Evolutionary conservation across 352 stramenopile species (phyloP).

Genomic region (Phytophthora europaea): DNA sequence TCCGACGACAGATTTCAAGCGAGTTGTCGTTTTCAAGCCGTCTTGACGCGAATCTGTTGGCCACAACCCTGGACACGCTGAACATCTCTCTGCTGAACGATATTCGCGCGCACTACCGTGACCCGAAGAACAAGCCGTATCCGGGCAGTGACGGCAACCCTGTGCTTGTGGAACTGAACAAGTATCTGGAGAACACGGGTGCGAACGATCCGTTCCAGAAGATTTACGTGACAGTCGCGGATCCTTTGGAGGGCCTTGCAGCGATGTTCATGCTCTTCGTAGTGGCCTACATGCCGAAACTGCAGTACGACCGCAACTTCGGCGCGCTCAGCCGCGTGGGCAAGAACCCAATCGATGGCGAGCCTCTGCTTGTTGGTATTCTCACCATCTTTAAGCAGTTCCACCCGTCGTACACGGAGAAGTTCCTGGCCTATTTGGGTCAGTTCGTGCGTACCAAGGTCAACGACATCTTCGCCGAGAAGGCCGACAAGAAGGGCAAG

Average conservation of each 20-base stretch:
- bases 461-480: slow-evolving; percentile 80
- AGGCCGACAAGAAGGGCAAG: slow-evolving; percentile 63
- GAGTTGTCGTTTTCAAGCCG: slow-evolving; percentile 92
- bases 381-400: slow-evolving; percentile 96
- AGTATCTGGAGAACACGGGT: slow-evolving; percentile 93
- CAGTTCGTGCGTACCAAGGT: slow-evolving; percentile 94
- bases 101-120: slow-evolving; percentile 88
- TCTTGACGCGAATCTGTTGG: slow-evolving; percentile 93
- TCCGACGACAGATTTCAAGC: slow-evolving; percentile 93
- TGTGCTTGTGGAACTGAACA: slow-evolving; percentile 92
- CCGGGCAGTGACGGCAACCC: slow-evolving; percentile 81
- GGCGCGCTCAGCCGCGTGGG: slow-evolving; percentile 89
- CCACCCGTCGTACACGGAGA: slow-evolving; percentile 94
- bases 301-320: slow-evolving; percentile 94
- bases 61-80: slow-evolving; percentile 89
- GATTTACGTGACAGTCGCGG: slow-evolving; percentile 95
- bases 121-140: slow-evolving; percentile 86
- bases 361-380: slow-evolving; percentile 92
- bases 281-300: slow-evolving; percentile 93
- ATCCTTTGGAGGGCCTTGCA: slow-evolving; percentile 91
- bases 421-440: slow-evolving; percentile 93
- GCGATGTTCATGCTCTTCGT: slow-evolving; percentile 94
- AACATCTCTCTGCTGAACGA: slow-evolving; percentile 93
- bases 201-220: slow-evolving; percentile 94
- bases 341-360: slow-evolving; percentile 94